Conservation (phyloP, 2,329 filamentous ascomycete species). For the Madurella fahalii region DNA sequence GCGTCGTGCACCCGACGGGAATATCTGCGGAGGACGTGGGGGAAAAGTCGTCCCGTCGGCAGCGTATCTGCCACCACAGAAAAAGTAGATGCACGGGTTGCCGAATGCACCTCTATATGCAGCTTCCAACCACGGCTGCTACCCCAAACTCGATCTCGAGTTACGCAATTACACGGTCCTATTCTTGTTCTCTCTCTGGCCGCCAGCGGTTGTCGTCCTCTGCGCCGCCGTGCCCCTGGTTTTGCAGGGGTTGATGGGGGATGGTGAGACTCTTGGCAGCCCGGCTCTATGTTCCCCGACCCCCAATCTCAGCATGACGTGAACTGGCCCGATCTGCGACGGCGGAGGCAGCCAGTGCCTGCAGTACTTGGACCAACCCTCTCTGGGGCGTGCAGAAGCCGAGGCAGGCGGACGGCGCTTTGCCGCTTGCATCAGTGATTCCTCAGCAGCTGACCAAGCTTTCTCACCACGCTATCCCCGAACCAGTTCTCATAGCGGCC, state of each 20-base stretch:
- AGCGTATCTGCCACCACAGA: background rate
- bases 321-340: background rate
- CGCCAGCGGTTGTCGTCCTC: too few relatives aligned
- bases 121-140: background rate
- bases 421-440: background rate
- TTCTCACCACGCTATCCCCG: too few relatives aligned
- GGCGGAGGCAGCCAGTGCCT: background rate
- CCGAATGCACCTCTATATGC: background rate
- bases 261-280: conserved; percentile 2
- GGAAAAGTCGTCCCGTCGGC: too few relatives aligned
- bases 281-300: background rate
- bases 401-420: background rate
- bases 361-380: too few relatives aligned
- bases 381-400: background rate
- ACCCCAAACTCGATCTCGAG: background rate
- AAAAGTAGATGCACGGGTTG: background rate
- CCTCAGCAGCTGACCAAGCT: too few relatives aligned
- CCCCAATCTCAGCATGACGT: conserved; percentile 5
- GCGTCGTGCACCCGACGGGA: too few relatives aligned
- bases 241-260: background rate
- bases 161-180: too few relatives aligned
- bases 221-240: too few relatives aligned
- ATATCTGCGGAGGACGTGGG: too few relatives aligned
- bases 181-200: too few relatives aligned
- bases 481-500: too few relatives aligned